Base-by-base conservation (phyloP, 2,329 filamentous ascomycete genomes). In the Epichloe glyceriae region DNA sequence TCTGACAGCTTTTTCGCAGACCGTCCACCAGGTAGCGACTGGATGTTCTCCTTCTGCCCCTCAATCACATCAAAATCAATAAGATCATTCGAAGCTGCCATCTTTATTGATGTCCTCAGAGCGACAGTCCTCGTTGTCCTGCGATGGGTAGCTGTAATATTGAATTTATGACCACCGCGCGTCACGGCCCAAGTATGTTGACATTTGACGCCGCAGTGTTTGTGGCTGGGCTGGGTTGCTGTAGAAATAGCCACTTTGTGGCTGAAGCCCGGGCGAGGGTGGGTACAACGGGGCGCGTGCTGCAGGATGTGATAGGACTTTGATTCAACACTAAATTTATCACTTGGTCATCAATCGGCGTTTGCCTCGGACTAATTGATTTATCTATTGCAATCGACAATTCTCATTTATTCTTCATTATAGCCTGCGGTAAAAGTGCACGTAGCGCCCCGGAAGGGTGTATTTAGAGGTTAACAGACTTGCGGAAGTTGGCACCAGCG, bases 11-110 rank as follows among this genome's bases (percentile, higher is more conserved):
- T 90, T 70, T 83, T 87, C 44, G 91, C 93, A 40, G 91, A 97
- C 57, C 93, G 74, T 20, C 78, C 93, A 55, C 88, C 86, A 15
- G 91, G 90, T 12, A 98, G 77, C 20, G 89, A 83, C 68, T 96
- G 90, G 51, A 98, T 96, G 69, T 98, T 98, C 71, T 98, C 93
- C 70, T 98, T 98, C 61, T 96, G 90, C 45, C 80, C 81, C 71
- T 98, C 93, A 69, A 98, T 96, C 56, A 96, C 79, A 61, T 95
- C 86, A 71, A 98, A 97, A 70, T 82, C 72, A 63, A 84, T 80
- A 39, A 80, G 67, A 58, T 83, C 78, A 53, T 70, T 68, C 54
- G 70, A 67, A 38, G 60, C 58, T 56, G 72, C 70, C 71, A 81
- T 80, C 60, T 61, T 67, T 56, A 50, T 63, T 57, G 56, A 54